Percentiles rank a stretch among this genome's conserved stretches.
Conservation (phyloP, 345 rosid species). For the Camelina sativa region DNA sequence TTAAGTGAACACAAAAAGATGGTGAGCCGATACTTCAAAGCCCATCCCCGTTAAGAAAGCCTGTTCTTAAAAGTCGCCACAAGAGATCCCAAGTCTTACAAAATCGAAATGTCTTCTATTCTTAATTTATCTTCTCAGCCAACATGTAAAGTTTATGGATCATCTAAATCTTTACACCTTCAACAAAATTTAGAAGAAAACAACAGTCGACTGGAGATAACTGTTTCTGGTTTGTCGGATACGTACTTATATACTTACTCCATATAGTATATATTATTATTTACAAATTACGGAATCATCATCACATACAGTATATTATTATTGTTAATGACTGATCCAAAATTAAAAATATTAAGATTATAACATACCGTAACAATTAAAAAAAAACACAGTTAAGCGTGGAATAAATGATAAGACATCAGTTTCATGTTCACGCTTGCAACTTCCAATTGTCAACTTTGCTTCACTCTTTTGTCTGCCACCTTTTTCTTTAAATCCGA, state of each 20-base stretch:
- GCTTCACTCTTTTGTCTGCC: constrained; percentile 54
- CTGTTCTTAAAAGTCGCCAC: background rate
- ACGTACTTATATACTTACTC: background rate
- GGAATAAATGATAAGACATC: constrained; percentile 44
- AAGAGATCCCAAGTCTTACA: constrained; percentile 14
- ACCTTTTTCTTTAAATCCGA: constrained; percentile 22
- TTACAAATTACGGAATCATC: constrained; percentile 9
- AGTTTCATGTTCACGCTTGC: constrained; percentile 48
- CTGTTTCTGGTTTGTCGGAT: background rate
- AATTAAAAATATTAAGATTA: background rate
- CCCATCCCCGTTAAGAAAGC: constrained; percentile 22
- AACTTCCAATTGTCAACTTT: constrained; percentile 45
- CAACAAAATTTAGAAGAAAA: background rate
- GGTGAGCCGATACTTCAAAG: constrained; percentile 4
- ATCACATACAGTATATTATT: constrained; percentile 13
- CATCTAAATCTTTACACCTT: constrained; percentile 2
- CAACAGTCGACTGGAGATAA: background rate
- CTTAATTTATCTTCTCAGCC: background rate
- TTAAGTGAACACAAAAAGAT: constrained; percentile 9
- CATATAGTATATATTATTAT: background rate
- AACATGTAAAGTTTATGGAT: background rate
- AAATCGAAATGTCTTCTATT: background rate
- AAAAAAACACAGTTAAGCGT: constrained; percentile 4
- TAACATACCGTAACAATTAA: constrained; percentile 6
- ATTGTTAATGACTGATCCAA: constrained; percentile 15